These are phyloP conservation scores for Fusarium azukiicola DNA, from an alignment of 2,329 filamentous ascomycete genomes.

Conservation along the genomic window DNA sequence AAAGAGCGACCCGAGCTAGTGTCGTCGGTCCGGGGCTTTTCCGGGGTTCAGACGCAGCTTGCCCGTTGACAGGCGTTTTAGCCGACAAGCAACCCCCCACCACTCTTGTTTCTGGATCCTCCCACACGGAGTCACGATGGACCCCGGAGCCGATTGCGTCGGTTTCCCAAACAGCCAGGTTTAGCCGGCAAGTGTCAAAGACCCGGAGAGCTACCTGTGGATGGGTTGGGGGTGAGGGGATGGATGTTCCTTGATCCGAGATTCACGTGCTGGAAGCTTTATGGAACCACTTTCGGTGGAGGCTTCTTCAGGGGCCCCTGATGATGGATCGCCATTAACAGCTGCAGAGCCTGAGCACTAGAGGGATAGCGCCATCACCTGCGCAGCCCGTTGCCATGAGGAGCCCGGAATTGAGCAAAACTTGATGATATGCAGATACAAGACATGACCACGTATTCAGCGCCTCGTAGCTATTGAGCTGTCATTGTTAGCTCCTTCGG, in stretches of 20 bases:
- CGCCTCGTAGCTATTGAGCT: conserved; percentile 17
- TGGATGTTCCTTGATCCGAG: conserved; percentile 16
- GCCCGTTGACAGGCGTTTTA: conserved; percentile 20
- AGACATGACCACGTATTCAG: background rate
- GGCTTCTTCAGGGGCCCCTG: conserved; percentile 38
- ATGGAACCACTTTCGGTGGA: conserved; percentile 31
- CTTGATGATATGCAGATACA: conserved; percentile 4
- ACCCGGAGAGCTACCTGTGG: background rate
- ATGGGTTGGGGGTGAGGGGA: conserved; percentile 16
- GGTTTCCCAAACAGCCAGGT: background rate
- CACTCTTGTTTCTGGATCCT: background rate
- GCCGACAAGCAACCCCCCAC: conserved; percentile 6
- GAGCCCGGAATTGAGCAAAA: conserved; percentile 8
- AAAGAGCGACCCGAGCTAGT: conserved; percentile 23
- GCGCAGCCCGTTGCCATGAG: conserved; percentile 8
- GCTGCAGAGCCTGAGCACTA: conserved; percentile 42
- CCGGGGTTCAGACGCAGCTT: conserved; percentile 45
- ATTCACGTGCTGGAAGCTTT: conserved; percentile 12
- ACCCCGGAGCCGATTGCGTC: background rate
- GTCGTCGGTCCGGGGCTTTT: conserved; percentile 33
- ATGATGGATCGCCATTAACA: conserved; percentile 47
- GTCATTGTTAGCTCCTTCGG: conserved; percentile 9
- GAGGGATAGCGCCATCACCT: conserved; percentile 41
- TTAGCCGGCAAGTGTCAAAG: conserved; percentile 14
- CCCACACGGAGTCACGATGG: conserved; percentile 8